Percentiles rank a stretch among this genome's conserved stretches.
phyloP scores from a whole-genome alignment of 805 yeast species.

The Kodamaea hsintzibuensis region DNA sequence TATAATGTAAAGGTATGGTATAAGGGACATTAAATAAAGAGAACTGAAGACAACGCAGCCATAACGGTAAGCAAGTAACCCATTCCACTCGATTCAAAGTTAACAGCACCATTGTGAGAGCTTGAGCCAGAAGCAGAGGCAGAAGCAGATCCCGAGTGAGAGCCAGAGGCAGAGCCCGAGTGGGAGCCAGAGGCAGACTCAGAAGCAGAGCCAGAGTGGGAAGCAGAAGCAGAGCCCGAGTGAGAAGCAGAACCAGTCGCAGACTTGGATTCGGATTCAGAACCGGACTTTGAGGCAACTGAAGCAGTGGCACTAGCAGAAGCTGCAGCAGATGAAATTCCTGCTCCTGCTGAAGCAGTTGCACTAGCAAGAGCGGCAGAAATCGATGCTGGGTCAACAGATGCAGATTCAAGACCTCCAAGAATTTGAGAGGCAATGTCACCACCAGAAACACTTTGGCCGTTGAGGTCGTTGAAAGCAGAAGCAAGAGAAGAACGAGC shows the following conservation, averaged over 20 bases:
- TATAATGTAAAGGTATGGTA: background rate
- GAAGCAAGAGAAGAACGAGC: too few relatives aligned
- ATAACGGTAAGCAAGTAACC: background rate
- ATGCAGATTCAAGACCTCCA: background rate
- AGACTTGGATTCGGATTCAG: background rate
- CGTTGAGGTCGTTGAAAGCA: background rate
- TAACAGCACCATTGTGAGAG: constrained; percentile 3
- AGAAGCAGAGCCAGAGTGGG: constrained; percentile 4
- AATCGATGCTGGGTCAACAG: background rate
- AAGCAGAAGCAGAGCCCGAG: constrained; percentile 3
- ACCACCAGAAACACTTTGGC: background rate
- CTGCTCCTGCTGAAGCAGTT: background rate
- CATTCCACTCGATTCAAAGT: background rate
- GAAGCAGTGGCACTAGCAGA: background rate
- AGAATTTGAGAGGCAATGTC: background rate
- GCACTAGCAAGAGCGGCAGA: background rate
- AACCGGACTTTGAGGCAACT: background rate
- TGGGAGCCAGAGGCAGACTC: background rate
- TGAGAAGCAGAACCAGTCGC: background rate
- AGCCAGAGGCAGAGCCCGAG: constrained; percentile 3
- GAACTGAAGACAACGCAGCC: constrained; percentile 6
- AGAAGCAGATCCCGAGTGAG: constrained; percentile 5
- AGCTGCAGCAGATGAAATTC: background rate
- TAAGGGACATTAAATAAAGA: constrained; percentile 3
- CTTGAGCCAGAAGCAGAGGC: constrained; percentile 7